Conservation (phyloP, 2,329 filamentous ascomycete genomes). For the Cadophora sp. region DNA sequence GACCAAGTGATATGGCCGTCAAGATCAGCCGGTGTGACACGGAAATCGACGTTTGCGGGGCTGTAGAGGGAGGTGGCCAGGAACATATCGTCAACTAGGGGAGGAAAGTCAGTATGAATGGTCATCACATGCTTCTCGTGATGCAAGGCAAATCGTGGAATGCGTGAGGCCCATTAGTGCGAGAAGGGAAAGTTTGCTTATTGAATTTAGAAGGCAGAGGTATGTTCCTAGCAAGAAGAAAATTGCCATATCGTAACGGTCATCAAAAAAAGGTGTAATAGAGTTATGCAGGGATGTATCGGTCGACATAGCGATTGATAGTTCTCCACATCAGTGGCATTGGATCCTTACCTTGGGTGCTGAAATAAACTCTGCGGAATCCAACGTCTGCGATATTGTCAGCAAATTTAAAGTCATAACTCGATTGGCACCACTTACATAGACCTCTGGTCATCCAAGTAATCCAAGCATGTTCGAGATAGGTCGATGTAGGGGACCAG, state of each 20-base stretch:
- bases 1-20: slow-evolving; percentile 53
- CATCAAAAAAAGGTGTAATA: neutral
- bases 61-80: slow-evolving; percentile 44
- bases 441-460: slow-evolving; percentile 66
- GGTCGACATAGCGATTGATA: neutral
- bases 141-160: too few species aligned
- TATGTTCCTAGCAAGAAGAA: neutral
- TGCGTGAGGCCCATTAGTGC: too few species aligned
- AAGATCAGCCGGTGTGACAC: slow-evolving; percentile 50
- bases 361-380: slow-evolving; percentile 37
- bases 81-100: slow-evolving; percentile 64
- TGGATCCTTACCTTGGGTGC: slow-evolving; percentile 33
- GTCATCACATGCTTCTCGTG: slow-evolving; percentile 22
- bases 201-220: too few species aligned
- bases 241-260: neutral
- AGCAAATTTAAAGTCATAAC: slow-evolving; percentile 40
- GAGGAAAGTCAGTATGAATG: neutral
- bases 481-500: slow-evolving; percentile 58
- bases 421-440: slow-evolving; percentile 49
- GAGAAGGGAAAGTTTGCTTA: too few species aligned
- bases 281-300: slow-evolving; percentile 11
- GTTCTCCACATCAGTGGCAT: slow-evolving; percentile 16
- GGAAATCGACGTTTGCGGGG: slow-evolving; percentile 19
- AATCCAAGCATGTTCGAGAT: slow-evolving; percentile 66
- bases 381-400: slow-evolving; percentile 30